Conservation (phyloP, 495 filamentous ascomycete genomes). For the Tricharina praecox region DNA sequence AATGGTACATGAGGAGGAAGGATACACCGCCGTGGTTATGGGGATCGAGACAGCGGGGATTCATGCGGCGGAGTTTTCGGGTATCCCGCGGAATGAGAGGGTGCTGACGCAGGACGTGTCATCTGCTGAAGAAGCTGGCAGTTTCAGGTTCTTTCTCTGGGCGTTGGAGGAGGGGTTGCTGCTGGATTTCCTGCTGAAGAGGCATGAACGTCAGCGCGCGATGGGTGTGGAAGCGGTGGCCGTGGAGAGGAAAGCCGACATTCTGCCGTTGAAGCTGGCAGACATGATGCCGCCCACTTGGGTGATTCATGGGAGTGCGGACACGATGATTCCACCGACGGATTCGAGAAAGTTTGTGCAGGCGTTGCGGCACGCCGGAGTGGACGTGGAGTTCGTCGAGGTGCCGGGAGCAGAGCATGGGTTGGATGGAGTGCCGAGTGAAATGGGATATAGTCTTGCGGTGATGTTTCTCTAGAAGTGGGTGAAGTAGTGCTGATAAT, state of each 20-base stretch:
- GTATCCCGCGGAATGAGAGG: neutral
- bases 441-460: too few species aligned
- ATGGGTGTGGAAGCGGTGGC: neutral
- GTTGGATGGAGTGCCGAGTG: too few species aligned
- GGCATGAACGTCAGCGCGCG: neutral
- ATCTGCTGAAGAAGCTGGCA: neutral
- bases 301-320: neutral
- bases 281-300: neutral
- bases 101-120: neutral
- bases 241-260: neutral
- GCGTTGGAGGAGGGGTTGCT: neutral
- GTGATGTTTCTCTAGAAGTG: too few species aligned
- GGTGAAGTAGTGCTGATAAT: too few species aligned
- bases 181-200: neutral
- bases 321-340: neutral
- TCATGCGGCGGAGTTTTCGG: neutral
- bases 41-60: neutral
- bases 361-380: neutral
- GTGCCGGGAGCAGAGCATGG: neutral
- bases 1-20: neutral
- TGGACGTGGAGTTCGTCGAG: neutral
- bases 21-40: neutral
- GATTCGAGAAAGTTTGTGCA: neutral
- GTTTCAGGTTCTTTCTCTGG: neutral
- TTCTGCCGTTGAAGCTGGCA: neutral